A percentile compares a stretch with the other conserved stretches of the same genome.
phyloP scores from a whole-genome alignment of 768 basidiomycete species.

The Hebeloma cylindrosporum region DNA sequence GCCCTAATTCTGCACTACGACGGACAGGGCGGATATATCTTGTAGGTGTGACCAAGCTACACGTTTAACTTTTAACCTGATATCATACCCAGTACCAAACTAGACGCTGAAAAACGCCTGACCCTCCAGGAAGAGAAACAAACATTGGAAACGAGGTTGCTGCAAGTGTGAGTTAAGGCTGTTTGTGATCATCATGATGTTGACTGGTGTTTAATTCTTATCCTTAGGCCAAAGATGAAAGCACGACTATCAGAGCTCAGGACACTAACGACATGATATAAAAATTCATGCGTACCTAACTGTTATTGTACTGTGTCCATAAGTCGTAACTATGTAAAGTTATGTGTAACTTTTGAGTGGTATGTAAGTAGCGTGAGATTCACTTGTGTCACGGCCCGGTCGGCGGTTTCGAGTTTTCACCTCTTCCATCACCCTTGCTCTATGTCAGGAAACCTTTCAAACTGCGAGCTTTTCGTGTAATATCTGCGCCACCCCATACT shows the following conservation, averaged over 20 bases:
- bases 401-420: too few relatives aligned
- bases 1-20: conserved; percentile 88
- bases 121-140: conserved; percentile 96
- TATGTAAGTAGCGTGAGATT: too few relatives aligned
- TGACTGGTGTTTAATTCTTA: background rate
- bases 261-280: conserved; percentile 20
- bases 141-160: conserved; percentile 75
- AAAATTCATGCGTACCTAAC: too few relatives aligned
- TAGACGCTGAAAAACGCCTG: conserved; percentile 87
- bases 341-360: too few relatives aligned
- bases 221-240: conserved; percentile 74
- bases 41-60: conserved; percentile 52
- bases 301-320: too few relatives aligned
- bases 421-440: too few relatives aligned
- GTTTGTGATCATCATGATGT: background rate
- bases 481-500: too few relatives aligned
- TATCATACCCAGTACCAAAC: conserved; percentile 59
- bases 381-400: too few relatives aligned
- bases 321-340: too few relatives aligned
- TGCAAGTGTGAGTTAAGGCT: conserved; percentile 70
- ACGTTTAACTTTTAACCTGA: conserved; percentile 5
- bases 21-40: conserved; percentile 93
- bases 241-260: conserved; percentile 69
- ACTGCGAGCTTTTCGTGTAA: too few relatives aligned
- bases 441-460: too few relatives aligned